phyloP scores from a whole-genome alignment of 2,329 filamentous ascomycete species.

The Ophiostoma ips region DNA sequence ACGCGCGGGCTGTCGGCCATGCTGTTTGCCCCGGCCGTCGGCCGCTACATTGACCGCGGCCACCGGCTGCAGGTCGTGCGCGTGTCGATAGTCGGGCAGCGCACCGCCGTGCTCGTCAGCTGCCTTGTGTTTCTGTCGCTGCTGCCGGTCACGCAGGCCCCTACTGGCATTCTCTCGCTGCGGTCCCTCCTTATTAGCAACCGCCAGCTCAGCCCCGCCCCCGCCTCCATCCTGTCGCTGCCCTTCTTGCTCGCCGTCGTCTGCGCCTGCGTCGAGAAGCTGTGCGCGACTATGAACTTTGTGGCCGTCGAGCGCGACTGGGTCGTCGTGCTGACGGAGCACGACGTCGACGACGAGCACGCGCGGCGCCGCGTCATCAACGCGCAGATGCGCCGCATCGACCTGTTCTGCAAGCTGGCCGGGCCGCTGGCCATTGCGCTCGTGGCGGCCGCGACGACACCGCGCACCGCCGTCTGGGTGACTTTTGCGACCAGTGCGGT shows the following conservation, averaged over 20 bases:
- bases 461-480: conserved; percentile 29
- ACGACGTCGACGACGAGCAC: conserved; percentile 22
- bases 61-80: conserved; percentile 37
- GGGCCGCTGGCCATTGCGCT: conserved; percentile 38
- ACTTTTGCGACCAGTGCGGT: conserved; percentile 32
- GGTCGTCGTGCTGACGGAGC: conserved; percentile 40
- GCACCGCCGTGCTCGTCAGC: conserved; percentile 30
- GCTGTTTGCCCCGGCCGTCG: conserved; percentile 43
- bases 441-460: conserved; percentile 29
- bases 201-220: not conserved
- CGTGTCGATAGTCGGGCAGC: conserved; percentile 32
- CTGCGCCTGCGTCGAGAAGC: conserved; percentile 55
- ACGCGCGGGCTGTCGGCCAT: conserved; percentile 43
- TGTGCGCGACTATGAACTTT: conserved; percentile 48
- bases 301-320: conserved; percentile 61
- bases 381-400: conserved; percentile 42
- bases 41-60: conserved; percentile 41
- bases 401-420: conserved; percentile 42
- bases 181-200: not conserved
- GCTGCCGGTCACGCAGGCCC: conserved; percentile 8
- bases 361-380: conserved; percentile 29
- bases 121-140: conserved; percentile 32
- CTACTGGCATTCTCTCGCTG: conserved; percentile 13
- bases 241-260: conserved; percentile 27
- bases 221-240: conserved; percentile 4